Evolutionary conservation across 768 basidiomycete genomes (phyloP), one percentile per base, ranked within the genome.

Genomic region (Brasilioporus rufonigricans): DNA sequence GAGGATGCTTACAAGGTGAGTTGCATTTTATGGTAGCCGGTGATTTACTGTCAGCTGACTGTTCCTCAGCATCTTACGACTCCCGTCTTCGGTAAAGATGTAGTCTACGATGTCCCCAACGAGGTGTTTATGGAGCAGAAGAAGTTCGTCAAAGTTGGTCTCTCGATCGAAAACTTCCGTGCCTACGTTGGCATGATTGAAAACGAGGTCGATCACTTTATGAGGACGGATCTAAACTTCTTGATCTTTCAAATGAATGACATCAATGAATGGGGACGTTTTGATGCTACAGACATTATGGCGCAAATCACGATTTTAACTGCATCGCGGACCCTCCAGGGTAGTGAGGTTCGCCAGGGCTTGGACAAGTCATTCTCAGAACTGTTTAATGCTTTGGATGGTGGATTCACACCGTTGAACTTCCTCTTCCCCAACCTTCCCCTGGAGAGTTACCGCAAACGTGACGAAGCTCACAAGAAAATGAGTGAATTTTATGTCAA

Each of bases 71-170:
- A 91, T 67, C 74, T 95, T 43, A 96, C 94, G 0, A 95, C 89
- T 0, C 96, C 96, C 5, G 86, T 98, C 13, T 99, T 99, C 65
- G 97, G 97, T 43, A 93, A 93, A 66, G 95, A 92, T 44, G 97
- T 99, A 44, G 95, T 98, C 12, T 99, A 98, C 69, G 97, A 98
- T 63, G 86, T 91, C 48, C 96, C 97, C 31, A 98, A 98, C 71
- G 91, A 95, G 44, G 75, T 90, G 43, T 86, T 99, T 72, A 98
- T 99, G 95, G 94, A 99, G 65, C 97, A 99, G 71, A 99, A 99
- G 80, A 90, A 89, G 69, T 98, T 98, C 66, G 88, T 98, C 72
- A 99, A 99, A 76, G 86, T 93, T 57, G 95, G 97, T 23, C 83
- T 99, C 21, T 91, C 93, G 12, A 85, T 83, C 13, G 95, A 98